Evolutionary conservation across 495 filamentous ascomycete species (phyloP).

Genomic region (Hypoxylon cercidicola): DNA sequence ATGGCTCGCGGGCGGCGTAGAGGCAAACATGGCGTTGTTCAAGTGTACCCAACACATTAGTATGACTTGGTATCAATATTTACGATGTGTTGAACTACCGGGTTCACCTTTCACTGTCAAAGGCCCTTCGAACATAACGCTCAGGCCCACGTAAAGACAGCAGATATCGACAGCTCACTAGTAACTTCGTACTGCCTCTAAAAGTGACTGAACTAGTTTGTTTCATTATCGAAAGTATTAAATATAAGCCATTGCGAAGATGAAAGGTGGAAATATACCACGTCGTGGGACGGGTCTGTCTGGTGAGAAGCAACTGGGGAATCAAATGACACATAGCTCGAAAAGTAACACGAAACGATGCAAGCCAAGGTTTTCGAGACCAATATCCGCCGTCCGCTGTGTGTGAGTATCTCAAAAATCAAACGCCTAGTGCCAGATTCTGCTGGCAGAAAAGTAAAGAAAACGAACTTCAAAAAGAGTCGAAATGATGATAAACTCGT

Average conservation of each 20-base stretch:
- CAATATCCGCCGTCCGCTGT: conserved; percentile 2
- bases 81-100: no score
- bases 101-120: no score
- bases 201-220: no score
- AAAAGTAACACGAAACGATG: conserved; percentile 3
- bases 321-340: conserved; percentile 12
- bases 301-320: conserved; percentile 21
- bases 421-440: conserved; percentile 8
- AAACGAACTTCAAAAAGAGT: conserved; percentile 5
- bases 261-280: conserved; percentile 20
- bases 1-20: no score
- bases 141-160: no score
- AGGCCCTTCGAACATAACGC: no score
- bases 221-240: background rate
- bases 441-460: background rate
- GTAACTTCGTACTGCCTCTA: no score
- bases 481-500: conserved; percentile 3
- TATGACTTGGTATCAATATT: no score
- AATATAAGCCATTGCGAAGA: conserved; percentile 8
- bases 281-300: conserved; percentile 25
- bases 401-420: background rate
- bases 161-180: no score
- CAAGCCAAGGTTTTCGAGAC: conserved; percentile 13
- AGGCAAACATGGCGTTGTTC: no score
- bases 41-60: no score